Percentiles rank a stretch among this genome's conserved stretches.
Conservation (phyloP, 2,329 filamentous ascomycete species). For the Geosmithia flava region DNA sequence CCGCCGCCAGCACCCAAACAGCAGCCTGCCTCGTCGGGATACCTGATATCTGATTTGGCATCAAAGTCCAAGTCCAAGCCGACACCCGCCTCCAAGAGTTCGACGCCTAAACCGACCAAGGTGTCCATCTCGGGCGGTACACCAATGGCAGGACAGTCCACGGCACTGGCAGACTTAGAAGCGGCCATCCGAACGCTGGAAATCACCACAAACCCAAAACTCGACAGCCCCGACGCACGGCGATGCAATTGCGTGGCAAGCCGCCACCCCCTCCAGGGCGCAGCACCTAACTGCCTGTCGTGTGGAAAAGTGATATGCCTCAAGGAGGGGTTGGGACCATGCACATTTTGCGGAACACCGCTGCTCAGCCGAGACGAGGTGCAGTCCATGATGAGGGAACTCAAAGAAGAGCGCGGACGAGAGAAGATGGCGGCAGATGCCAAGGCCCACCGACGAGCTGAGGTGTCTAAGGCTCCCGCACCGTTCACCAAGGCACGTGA, state of each 20-base stretch:
- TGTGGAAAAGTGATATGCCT: slow-evolving; percentile 95
- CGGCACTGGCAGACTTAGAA: slow-evolving; percentile 57
- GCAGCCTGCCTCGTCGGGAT: slow-evolving; percentile 49
- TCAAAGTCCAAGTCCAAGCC: slow-evolving; percentile 44
- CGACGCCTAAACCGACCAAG: slow-evolving; percentile 51
- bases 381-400: slow-evolving; percentile 71
- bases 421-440: slow-evolving; percentile 80
- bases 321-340: slow-evolving; percentile 86
- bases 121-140: slow-evolving; percentile 63
- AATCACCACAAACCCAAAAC: slow-evolving; percentile 75
- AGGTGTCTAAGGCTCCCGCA: slow-evolving; percentile 47
- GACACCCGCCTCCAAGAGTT: slow-evolving; percentile 36
- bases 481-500: slow-evolving; percentile 40
- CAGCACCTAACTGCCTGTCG: slow-evolving; percentile 81
- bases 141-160: slow-evolving; percentile 72
- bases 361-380: slow-evolving; percentile 64
- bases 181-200: slow-evolving; percentile 83
- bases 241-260: slow-evolving; percentile 83
- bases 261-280: slow-evolving; percentile 76
- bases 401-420: slow-evolving; percentile 74
- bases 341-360: slow-evolving; percentile 74
- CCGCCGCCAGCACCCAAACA: slow-evolving; percentile 22
- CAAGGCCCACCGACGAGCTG: slow-evolving; percentile 51
- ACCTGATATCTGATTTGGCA: slow-evolving; percentile 65
- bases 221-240: slow-evolving; percentile 41